Evolutionary conservation across 495 filamentous ascomycete species (phyloP).

Genomic region (Sabuloglossum arenarium): DNA sequence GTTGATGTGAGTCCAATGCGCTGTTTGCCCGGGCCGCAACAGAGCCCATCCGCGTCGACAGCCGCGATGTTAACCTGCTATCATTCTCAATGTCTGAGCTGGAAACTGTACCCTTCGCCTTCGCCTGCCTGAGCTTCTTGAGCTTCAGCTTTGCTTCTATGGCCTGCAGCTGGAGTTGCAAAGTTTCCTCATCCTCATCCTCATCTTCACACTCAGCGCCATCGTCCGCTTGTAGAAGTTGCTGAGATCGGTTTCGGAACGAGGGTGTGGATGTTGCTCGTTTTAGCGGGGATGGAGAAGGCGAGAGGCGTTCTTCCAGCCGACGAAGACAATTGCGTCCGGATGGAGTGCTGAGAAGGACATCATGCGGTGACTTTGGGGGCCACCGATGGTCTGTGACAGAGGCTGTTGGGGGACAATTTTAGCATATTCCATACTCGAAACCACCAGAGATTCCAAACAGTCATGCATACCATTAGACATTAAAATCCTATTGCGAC

Average conservation of each 20-base stretch:
- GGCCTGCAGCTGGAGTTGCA: slow-evolving; percentile 61
- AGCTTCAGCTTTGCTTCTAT: slow-evolving; percentile 77
- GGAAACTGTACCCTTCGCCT: slow-evolving; percentile 6
- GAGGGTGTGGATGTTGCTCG: slow-evolving; percentile 22
- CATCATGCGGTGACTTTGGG: slow-evolving; percentile 69
- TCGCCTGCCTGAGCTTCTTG: slow-evolving; percentile 43
- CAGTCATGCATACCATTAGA: slow-evolving; percentile 9
- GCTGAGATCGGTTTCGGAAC: slow-evolving; percentile 18
- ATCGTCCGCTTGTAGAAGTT: slow-evolving; percentile 10
- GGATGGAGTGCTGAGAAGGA: slow-evolving; percentile 57
- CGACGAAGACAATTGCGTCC: slow-evolving; percentile 52
- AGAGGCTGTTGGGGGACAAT: not conserved
- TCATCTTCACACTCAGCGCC: slow-evolving; percentile 22
- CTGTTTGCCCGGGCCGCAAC: not conserved
- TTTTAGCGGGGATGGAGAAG: slow-evolving; percentile 43
- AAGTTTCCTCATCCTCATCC: slow-evolving; percentile 78
- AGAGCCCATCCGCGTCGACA: not conserved
- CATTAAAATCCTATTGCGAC: slow-evolving; percentile 12
- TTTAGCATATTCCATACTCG: not conserved
- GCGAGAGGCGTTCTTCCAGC: slow-evolving; percentile 37
- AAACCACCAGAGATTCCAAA: not conserved
- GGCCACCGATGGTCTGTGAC: slow-evolving; percentile 51
- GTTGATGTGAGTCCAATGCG: not conserved
- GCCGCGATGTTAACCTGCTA: not conserved
- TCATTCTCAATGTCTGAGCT: not conserved